Percentiles rank a stretch among this genome's conserved stretches.
phyloP scores from a whole-genome alignment of 495 filamentous ascomycete species.

The Tuber umbilicatum region DNA sequence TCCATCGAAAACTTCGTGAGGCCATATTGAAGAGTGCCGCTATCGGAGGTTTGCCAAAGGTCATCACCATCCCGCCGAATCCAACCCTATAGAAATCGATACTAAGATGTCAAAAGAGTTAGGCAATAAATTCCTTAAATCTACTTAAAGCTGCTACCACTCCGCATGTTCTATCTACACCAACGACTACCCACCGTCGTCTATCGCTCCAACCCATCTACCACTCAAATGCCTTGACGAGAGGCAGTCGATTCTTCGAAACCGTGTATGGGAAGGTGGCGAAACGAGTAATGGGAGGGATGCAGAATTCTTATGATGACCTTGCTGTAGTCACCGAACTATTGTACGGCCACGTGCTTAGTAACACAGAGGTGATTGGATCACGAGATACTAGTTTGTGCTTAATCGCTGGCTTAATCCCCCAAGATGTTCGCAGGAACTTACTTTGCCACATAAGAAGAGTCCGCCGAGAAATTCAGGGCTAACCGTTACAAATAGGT shows the following conservation, averaged over 20 bases:
- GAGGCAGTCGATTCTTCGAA: conserved; percentile 51
- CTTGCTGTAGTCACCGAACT: conserved; percentile 50
- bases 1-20: conserved; percentile 51
- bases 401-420: conserved; percentile 53
- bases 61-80: conserved; percentile 18
- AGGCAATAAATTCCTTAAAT: conserved; percentile 53
- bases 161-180: conserved; percentile 47
- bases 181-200: conserved; percentile 46
- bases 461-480: background rate
- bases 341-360: conserved; percentile 51
- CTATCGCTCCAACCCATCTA: conserved; percentile 4
- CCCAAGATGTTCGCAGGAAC: conserved; percentile 47
- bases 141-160: conserved; percentile 49
- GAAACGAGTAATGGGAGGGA: conserved; percentile 50
- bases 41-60: conserved; percentile 53
- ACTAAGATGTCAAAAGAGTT: background rate
- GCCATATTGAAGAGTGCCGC: conserved; percentile 51
- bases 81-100: background rate
- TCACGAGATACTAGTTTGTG: conserved; percentile 51
- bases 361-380: conserved; percentile 48
- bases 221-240: conserved; percentile 43
- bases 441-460: conserved; percentile 20
- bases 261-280: conserved; percentile 51
- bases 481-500: conserved; percentile 40
- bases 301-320: conserved; percentile 53